These are phyloP conservation scores for Elaeis oleifera DNA, from an alignment of 202 grass and related monocot genomes.

Conservation along the genomic window DNA sequence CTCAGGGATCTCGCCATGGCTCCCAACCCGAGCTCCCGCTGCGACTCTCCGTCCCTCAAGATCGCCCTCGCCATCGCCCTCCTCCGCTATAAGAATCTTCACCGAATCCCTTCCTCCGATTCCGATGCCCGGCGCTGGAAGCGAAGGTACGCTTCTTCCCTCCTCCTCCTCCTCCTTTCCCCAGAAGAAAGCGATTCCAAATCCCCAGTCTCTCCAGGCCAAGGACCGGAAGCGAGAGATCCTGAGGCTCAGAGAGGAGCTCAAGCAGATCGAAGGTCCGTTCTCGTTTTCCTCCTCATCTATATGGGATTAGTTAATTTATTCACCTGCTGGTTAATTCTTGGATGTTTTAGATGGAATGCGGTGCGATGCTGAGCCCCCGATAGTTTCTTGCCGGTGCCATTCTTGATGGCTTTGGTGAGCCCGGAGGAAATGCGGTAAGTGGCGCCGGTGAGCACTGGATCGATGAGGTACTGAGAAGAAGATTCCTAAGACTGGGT, in stretches of 20 bases:
- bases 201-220: slow-evolving; percentile 27
- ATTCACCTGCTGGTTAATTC: not conserved
- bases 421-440: slow-evolving; percentile 25
- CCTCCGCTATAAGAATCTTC: slow-evolving; percentile 40
- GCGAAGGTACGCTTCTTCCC: slow-evolving; percentile 39
- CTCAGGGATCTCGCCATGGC: not conserved
- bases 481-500: slow-evolving; percentile 83
- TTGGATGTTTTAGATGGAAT: slow-evolving; percentile 40
- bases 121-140: slow-evolving; percentile 57
- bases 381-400: slow-evolving; percentile 55
- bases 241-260: slow-evolving; percentile 58
- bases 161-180: not conserved
- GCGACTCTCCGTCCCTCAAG: slow-evolving; percentile 65
- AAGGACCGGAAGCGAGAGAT: slow-evolving; percentile 91
- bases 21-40: slow-evolving; percentile 27
- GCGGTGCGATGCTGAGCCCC: slow-evolving; percentile 33
- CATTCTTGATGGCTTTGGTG: slow-evolving; percentile 72
- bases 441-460: slow-evolving; percentile 42
- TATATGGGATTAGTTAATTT: no score
- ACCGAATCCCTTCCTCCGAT: slow-evolving; percentile 11
- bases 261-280: slow-evolving; percentile 49
- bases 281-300: slow-evolving; percentile 1
- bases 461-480: slow-evolving; percentile 78
- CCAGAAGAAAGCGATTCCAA: not conserved
- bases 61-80: slow-evolving; percentile 66